phyloP scores from a whole-genome alignment of 805 yeast genomes.

The Candida hungchunana region DNA sequence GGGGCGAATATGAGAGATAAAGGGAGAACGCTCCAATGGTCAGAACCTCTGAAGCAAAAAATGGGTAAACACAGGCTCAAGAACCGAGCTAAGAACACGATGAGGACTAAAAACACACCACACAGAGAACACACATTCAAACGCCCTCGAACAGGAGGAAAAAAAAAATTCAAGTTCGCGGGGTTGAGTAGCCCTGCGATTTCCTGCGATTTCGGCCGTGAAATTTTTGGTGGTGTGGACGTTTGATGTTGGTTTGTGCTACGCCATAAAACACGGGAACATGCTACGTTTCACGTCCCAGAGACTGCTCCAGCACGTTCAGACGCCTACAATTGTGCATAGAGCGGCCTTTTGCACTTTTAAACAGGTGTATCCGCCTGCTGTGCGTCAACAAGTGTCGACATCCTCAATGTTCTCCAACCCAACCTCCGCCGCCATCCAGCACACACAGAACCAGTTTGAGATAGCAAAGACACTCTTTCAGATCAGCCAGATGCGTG shows the following conservation, averaged over 20 bases:
- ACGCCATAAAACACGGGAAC: neutral
- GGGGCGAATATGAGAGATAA: no score
- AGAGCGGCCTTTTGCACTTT: slow-evolving; percentile 9
- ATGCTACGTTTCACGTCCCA: slow-evolving; percentile 12
- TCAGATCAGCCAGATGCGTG: slow-evolving; percentile 17
- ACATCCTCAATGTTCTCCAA: neutral
- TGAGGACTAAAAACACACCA: no score
- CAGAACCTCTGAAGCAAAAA: no score
- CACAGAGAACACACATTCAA: no score
- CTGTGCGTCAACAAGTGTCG: slow-evolving; percentile 9
- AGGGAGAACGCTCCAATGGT: no score
- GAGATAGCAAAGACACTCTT: slow-evolving; percentile 11
- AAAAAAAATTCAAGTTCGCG: no score
- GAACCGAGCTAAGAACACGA: no score
- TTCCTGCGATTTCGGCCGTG: no score
- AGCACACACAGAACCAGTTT: slow-evolving; percentile 8
- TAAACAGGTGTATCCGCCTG: slow-evolving; percentile 16
- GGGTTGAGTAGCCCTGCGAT: no score
- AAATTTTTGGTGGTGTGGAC: no score
- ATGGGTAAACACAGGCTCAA: no score
- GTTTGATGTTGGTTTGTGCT: neutral
- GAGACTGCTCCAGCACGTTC: neutral
- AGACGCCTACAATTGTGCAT: neutral
- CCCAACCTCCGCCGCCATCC: slow-evolving; percentile 5
- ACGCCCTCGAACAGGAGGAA: no score